A percentile compares a stretch with the other conserved stretches of the same genome.
Conservation (phyloP, 371 early-diverging fungal genomes). For the Mortierella sp. region DNA sequence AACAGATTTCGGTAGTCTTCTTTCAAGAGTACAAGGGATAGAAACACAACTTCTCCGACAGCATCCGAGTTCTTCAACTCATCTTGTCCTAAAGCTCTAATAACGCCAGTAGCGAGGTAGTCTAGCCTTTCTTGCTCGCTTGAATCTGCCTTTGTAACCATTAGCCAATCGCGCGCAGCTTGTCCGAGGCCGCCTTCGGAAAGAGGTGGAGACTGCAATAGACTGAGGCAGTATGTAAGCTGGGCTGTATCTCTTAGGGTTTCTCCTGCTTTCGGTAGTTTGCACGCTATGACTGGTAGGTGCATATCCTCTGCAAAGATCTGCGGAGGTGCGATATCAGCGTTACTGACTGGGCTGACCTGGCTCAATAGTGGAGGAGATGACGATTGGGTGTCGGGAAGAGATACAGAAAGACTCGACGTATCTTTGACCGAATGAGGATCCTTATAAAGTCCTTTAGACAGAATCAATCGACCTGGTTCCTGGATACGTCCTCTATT, state of each 20-base stretch:
- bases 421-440: neutral
- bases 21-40: neutral
- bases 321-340: neutral
- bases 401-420: neutral
- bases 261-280: neutral
- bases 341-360: neutral
- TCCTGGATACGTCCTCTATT: neutral
- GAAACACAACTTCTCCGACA: neutral
- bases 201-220: neutral
- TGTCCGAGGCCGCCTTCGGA: neutral
- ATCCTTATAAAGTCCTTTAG: neutral
- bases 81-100: constrained; percentile 9
- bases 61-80: constrained; percentile 6
- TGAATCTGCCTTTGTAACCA: neutral
- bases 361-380: neutral
- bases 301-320: neutral
- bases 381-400: neutral
- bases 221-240: constrained; percentile 8
- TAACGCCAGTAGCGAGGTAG: neutral
- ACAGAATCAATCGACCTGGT: neutral
- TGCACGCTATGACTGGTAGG: neutral
- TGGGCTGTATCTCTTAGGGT: constrained; percentile 1
- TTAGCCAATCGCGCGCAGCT: constrained; percentile 1
- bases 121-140: constrained; percentile 14
- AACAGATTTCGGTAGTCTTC: neutral